Base-by-base conservation (phyloP, 495 filamentous ascomycete genomes). In the Penicillium bialowiezense region DNA sequence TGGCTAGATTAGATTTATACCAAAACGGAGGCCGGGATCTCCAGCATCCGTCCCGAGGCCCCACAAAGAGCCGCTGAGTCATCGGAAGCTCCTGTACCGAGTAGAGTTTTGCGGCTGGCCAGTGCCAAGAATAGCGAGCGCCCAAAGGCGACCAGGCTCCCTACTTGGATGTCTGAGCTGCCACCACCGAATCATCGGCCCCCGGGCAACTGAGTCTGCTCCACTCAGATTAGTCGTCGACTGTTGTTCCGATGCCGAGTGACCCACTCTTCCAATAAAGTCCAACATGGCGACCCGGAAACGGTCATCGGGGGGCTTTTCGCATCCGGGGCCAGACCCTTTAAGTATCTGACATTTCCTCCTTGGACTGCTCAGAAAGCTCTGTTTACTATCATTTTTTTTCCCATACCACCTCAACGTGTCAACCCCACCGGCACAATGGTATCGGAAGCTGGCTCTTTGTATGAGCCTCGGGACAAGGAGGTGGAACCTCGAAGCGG, bases 381-480 rank as follows among this genome's bases (percentile, higher is more conserved):
- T 44, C 23, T 14, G 12, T 10, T 32, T 13, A 32, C 7, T 32
- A 14, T 38, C 9, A 7, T 4, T 26, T 20, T 18, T 38, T 8
- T 0, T 18, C 9, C 2, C 18, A 18, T 20, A 2, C 7, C 13
- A 21, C 24, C 5, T n/a, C 28, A 14, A 18, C 1, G n/a, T 17
- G 12, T 17, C 29, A 3, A 33, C 8, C 15, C 14, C 21, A 13
- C 17, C 24, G 24, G 10, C 34, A 38, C 24, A 10, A 48, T 48
- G 45, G 35, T 24, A 7, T 48, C 35, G 5, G 44, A 38, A 7
- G 31, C 23, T 5, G 19, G 17, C 34, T 37, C 43, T 3, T 13
- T 46, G n/a, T n/a, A n/a, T 14, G 44, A 48, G 35, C 26, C 24
- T 8, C 38, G 7, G 26, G 45, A 48, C 7, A 40, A 29, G 19